Evolutionary conservation across 192 early-diverging fungal genomes (phyloP), one percentile per base, ranked within the genome.

Genomic region (Dissophora ornata): DNA sequence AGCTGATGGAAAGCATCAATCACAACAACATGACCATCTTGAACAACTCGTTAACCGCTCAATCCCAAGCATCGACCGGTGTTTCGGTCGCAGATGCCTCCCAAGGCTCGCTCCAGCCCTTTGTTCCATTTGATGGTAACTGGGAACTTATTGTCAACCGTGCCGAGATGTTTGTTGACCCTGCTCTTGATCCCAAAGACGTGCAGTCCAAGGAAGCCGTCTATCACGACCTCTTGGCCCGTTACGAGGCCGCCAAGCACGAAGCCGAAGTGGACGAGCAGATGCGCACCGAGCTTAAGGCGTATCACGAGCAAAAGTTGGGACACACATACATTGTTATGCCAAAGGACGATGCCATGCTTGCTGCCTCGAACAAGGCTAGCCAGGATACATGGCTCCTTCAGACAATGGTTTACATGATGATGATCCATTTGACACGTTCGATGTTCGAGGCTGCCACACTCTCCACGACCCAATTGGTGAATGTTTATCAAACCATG

Each of bases 381-480:
- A 52, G 34, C 10, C 73, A 67, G 32, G 57, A 77, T 40, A 42
- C 57, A 1, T 50, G 67, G 29, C 22, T 77, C 18, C 45, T 77
- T 8, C 73, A 77, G 59, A 67, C 73, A 8, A 67, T 77, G 57
- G 73, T 77, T 28, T 77, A 77, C 57, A 77, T 77, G 73, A 77
- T 77, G 73, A 77, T 77, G 73, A 45, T 77, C 25, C 73, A 77
- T 33, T 21, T 77, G 34, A 77, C 73, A 0, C 63, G 52, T 6
- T 67, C 73, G 9, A 15, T 77, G 29, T 77, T 77, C 38, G 62
- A 77, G 47, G 73, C 73, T 4, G 73, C 73, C 1, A 77, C 73
- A 10, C 58, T 77, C 33, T 77, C 73, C 29, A 77, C 67, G 34
- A 48, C 64, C 6, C 57, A 77, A 46, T 21, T 77, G 24, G 65